phyloP scores from a whole-genome alignment of 78 protist species.

The Tieghemostelium lacteum region DNA sequence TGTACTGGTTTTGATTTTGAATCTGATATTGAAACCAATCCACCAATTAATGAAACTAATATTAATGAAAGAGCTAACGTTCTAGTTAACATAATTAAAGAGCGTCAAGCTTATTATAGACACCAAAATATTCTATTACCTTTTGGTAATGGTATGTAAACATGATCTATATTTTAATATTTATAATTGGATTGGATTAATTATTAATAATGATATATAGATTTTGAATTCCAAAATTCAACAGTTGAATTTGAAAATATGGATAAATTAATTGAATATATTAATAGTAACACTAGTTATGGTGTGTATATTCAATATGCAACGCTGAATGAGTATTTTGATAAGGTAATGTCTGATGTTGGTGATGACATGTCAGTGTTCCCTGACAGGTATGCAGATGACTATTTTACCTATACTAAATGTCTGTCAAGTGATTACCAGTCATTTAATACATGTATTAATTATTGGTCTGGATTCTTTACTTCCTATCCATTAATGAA shows the following conservation, averaged over 20 bases:
- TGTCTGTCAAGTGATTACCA: conserved; percentile 19
- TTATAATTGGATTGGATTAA: too few relatives aligned
- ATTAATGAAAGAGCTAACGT: conserved; percentile 40
- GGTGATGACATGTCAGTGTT: background rate
- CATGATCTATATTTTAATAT: too few relatives aligned
- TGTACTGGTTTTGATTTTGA: conserved; percentile 74
- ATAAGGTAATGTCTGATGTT: conserved; percentile 6
- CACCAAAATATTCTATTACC: conserved; percentile 73
- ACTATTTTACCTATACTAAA: conserved; percentile 22
- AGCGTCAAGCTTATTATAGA: conserved; percentile 4
- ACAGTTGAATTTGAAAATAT: conserved; percentile 50
- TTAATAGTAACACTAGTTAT: conserved; percentile 6
- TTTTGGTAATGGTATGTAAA: conserved; percentile 52
- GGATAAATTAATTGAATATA: conserved; percentile 70
- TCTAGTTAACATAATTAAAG: conserved; percentile 49
- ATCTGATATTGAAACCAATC: conserved; percentile 6
- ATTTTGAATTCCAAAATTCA: conserved; percentile 62
- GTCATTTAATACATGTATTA: conserved; percentile 26
- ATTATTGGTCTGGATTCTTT: conserved; percentile 64
- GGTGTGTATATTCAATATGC: conserved; percentile 14
- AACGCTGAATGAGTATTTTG: conserved; percentile 42
- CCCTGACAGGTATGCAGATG: background rate
- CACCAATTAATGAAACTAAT: conserved; percentile 56
- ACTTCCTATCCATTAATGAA: conserved; percentile 23
- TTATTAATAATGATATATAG: too few relatives aligned